Percentiles rank a stretch among this genome's conserved stretches.
Evolutionary conservation across 495 filamentous ascomycete genomes (phyloP).

Genomic region (Lasiosphaeria miniovina): DNA sequence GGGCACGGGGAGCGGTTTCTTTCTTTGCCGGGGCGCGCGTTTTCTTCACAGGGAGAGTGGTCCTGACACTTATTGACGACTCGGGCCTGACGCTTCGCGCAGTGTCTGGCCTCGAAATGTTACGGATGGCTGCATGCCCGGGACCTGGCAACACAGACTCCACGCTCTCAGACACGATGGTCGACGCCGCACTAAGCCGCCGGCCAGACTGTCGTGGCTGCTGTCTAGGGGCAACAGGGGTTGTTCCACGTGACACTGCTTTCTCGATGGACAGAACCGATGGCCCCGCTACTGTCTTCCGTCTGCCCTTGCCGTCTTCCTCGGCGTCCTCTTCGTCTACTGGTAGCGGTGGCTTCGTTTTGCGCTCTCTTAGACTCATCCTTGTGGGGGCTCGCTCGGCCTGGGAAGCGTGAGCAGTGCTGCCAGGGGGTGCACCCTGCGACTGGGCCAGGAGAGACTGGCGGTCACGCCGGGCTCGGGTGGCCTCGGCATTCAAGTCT

Average conservation of each 20-base stretch:
- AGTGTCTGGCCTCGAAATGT: constrained; percentile 34
- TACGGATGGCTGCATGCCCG: constrained; percentile 17
- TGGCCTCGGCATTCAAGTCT: constrained; percentile 68
- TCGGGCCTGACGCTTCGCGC: constrained; percentile 38
- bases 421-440: constrained; percentile 19
- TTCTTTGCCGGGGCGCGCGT: constrained; percentile 29
- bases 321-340: constrained; percentile 54
- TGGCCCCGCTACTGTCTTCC: constrained; percentile 64
- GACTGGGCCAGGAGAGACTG: constrained; percentile 46
- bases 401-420: constrained; percentile 28
- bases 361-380: constrained; percentile 72
- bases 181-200: constrained; percentile 40
- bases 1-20: constrained; percentile 32
- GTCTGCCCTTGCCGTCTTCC: constrained; percentile 53
- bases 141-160: constrained; percentile 13
- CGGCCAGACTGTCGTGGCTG: constrained; percentile 27
- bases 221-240: constrained; percentile 32
- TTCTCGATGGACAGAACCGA: constrained; percentile 47
- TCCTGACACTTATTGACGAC: constrained; percentile 36
- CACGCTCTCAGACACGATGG: constrained; percentile 27
- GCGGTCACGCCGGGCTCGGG: constrained; percentile 58
- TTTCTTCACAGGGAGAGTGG: constrained; percentile 35
- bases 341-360: constrained; percentile 42
- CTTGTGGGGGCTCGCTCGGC: constrained; percentile 48
- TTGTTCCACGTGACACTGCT: constrained; percentile 38